These are phyloP conservation scores for Excoecaria cochinchinensis DNA, from an alignment of 345 rosid species.

Conservation along the genomic window DNA sequence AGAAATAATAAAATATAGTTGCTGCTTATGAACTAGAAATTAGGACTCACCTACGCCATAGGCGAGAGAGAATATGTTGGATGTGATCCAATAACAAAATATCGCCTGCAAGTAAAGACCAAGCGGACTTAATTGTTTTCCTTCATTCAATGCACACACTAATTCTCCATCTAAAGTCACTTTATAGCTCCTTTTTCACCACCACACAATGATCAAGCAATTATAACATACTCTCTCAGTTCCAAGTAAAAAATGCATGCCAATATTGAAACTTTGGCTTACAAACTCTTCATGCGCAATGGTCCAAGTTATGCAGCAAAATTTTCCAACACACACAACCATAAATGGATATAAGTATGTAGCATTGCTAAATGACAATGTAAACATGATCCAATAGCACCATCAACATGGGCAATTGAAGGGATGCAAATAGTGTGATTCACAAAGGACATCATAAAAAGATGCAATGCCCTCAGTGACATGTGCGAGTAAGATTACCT, in stretches of 20 bases:
- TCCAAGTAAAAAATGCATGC: too few relatives aligned
- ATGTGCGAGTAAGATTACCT: constrained; percentile 38
- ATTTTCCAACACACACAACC: neutral
- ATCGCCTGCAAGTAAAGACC: constrained; percentile 59
- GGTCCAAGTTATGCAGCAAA: neutral
- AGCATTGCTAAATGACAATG: neutral
- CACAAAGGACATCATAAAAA: neutral
- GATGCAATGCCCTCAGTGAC: neutral
- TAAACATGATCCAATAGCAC: neutral
- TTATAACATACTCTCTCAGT: too few relatives aligned
- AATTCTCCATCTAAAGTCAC: neutral
- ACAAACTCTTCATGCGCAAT: too few relatives aligned
- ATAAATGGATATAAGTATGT: neutral
- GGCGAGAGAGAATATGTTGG: constrained; percentile 68
- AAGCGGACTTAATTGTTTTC: neutral
- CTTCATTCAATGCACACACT: neutral
- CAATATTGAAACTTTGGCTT: too few relatives aligned
- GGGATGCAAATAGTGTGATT: neutral
- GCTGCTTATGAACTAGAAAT: neutral
- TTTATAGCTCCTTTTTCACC: too few relatives aligned
- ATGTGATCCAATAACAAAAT: constrained; percentile 88
- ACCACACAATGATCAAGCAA: too few relatives aligned
- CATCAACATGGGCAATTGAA: neutral
- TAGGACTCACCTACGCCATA: constrained; percentile 69
- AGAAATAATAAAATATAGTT: neutral